Base-by-base conservation (phyloP, 192 early-diverging fungal genomes). In the Rhizophagus prolifer region DNA sequence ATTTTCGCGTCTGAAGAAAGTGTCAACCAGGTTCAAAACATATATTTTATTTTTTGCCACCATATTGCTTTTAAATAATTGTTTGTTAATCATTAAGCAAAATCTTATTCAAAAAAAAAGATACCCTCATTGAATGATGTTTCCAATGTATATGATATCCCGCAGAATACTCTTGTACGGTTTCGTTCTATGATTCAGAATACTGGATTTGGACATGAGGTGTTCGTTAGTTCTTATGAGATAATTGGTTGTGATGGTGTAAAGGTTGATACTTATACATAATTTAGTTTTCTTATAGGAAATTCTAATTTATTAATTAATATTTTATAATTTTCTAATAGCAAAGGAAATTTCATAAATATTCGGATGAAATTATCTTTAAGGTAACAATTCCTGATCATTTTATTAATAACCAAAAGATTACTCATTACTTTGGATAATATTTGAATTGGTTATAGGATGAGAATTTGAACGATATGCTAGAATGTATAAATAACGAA, bases 131-230 rank as follows among this genome's bases (percentile, higher is more conserved):
- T 87, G 10, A 84, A 87, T 63, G 79, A 82, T 36, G 36, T 72
- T 13, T 66, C 83, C 1, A 44, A 44, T 23, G 71, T 84, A 25
- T 25, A 54, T 13, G 61, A 63, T 13, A 69, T 87, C 23, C 81
- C 82, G 1, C 10, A 78, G 21, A 70, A 86, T 60, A 79, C 83
- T 16, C 82, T 94, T 7, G 90, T 93, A 23, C 79, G 92, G n/a
- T 93, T 93, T 76, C 83, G 90, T 54, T 92, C 90, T 81, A 94
- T 94, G 93, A 86, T 94, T 6, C 93, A 94, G 81, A 92, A 94
- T 63, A 91, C 91, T 2, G 88, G 89, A 64, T 88, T 92, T 30
- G 92, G 89, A 10, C 88, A 92, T 72, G 92, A 94, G 78, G 83
- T 88, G 31, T 87, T 81, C 59, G 70, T 87, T 38, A 80, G 80